Evolutionary conservation across 768 basidiomycete species (phyloP).

Genomic region (Omphalotus guepiniiformis): DNA sequence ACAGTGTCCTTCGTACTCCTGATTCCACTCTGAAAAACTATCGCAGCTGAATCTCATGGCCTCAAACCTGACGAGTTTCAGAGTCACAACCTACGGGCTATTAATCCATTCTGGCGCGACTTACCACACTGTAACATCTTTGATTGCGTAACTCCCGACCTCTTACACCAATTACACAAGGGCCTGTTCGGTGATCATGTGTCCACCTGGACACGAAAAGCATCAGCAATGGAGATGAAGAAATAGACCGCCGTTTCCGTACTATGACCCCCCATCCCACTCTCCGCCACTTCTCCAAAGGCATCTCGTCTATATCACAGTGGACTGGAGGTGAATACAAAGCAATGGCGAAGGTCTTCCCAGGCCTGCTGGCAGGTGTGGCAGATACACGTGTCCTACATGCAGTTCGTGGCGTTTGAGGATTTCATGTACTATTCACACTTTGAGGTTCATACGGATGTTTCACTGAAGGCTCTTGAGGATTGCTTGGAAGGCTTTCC

Average conservation of each 20-base stretch:
- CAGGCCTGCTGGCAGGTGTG: slow-evolving; percentile 18
- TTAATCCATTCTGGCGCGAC: slow-evolving; percentile 36
- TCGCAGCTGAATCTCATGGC: slow-evolving; percentile 8
- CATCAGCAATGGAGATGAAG: slow-evolving; percentile 13
- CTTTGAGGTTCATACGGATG: slow-evolving; percentile 14
- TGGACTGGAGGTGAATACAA: slow-evolving; percentile 32
- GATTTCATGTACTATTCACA: slow-evolving; percentile 24
- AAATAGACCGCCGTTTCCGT: slow-evolving; percentile 27
- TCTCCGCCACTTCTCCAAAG: slow-evolving; percentile 28
- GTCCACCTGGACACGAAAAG: slow-evolving; percentile 23
- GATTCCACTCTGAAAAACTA: slow-evolving; percentile 6
- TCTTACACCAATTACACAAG: slow-evolving; percentile 38
- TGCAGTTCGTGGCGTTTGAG: slow-evolving; percentile 16
- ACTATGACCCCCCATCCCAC: slow-evolving; percentile 19
- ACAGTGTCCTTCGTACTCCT: slow-evolving; percentile 7
- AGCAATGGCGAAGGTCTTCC: slow-evolving; percentile 18
- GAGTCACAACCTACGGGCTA: slow-evolving; percentile 10
- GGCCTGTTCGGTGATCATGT: slow-evolving; percentile 36
- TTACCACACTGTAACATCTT: slow-evolving; percentile 33
- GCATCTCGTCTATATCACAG: slow-evolving; percentile 28
- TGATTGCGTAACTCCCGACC: slow-evolving; percentile 27
- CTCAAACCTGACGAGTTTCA: slow-evolving; percentile 12
- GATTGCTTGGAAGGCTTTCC: slow-evolving; percentile 15
- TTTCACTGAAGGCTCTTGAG: slow-evolving; percentile 14
- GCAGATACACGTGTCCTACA: slow-evolving; percentile 10